Base-by-base conservation (phyloP, 805 yeast species). In the Candida boidinii region DNA sequence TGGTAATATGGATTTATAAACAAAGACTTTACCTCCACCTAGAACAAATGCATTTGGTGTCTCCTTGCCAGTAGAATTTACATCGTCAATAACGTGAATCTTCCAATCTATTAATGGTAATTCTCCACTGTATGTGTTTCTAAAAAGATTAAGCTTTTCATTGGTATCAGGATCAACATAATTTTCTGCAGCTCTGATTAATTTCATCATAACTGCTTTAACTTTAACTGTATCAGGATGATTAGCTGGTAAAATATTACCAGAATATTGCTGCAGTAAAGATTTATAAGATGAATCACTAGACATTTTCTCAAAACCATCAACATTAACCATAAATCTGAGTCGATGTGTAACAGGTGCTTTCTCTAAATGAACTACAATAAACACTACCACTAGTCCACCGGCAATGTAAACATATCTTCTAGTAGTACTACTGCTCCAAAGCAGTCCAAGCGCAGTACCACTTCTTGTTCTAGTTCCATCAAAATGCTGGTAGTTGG, bases 31-130 rank as follows among this genome's bases (percentile, higher is more conserved):
- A 6, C 98, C 98, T 39, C 92, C 90, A 15, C 97, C 97, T 23
- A 92, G 64, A 14, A 92, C 95, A 58, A 92, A 90, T 1, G 98
- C 98, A 58, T 92, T 92, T 3, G 98, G 97, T 2, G 97, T 95
- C 12, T 94, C 88, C 13, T 33, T 22, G 3, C 48, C 46, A n/a
- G n/a, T n/a, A n/a, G 10, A 15, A 7, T 14, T 67, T 67, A 22
- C 58, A 36, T 75, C 79, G 40, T 79, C 71, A 15, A 85, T 79
- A 16, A 92, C 82, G 51, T 85, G 85, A 19, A 92, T 73, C 42
- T 72, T 63, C 97, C 98, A 92, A 26, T 78, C 66, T 11, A 54
- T 43, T 1, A 49, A 37, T 6, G 58, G 55, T 5, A 50, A 31
- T 18, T 45, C 43, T n/a, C 45, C 41, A 4, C 40, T 46, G 5